phyloP scores from a whole-genome alignment of 768 basidiomycete genomes.

The Lentinula guzmanii region DNA sequence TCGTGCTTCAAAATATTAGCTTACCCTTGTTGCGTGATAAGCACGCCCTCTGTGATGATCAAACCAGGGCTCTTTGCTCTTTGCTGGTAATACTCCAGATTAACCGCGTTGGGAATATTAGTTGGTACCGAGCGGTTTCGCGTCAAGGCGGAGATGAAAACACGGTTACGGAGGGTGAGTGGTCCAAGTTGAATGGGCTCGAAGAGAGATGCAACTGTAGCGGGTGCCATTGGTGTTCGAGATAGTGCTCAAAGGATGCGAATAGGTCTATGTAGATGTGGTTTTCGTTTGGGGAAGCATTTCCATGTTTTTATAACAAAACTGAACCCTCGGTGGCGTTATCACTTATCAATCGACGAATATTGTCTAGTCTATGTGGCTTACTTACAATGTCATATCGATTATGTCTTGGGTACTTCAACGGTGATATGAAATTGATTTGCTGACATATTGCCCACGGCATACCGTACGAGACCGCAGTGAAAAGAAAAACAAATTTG shows the following conservation, averaged over 20 bases:
- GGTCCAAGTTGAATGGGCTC: conserved; percentile 29
- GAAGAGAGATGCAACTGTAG: conserved; percentile 15
- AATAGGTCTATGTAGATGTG: neutral
- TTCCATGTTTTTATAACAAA: neutral
- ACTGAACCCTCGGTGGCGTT: no score
- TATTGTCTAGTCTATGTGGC: no score
- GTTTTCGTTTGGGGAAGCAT: neutral
- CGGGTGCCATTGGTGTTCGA: neutral
- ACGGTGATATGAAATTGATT: no score
- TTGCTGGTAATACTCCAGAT: conserved; percentile 35
- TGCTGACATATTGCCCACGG: no score
- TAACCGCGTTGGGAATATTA: conserved; percentile 31
- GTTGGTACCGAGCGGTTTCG: conserved; percentile 30
- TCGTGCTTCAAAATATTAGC: neutral
- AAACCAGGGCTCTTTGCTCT: conserved; percentile 32
- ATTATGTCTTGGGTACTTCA: no score
- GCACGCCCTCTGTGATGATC: conserved; percentile 32
- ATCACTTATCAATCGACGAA: no score
- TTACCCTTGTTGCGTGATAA: conserved; percentile 37
- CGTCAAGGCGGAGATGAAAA: conserved; percentile 34
- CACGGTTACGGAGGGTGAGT: conserved; percentile 29
- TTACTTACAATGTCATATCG: no score
- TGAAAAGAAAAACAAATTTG: neutral
- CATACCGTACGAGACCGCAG: neutral
- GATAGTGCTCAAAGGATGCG: neutral